A percentile compares a stretch with the other conserved stretches of the same genome.
Evolutionary conservation across 495 filamentous ascomycete species (phyloP).

Genomic region (Articulospora tetracladia): DNA sequence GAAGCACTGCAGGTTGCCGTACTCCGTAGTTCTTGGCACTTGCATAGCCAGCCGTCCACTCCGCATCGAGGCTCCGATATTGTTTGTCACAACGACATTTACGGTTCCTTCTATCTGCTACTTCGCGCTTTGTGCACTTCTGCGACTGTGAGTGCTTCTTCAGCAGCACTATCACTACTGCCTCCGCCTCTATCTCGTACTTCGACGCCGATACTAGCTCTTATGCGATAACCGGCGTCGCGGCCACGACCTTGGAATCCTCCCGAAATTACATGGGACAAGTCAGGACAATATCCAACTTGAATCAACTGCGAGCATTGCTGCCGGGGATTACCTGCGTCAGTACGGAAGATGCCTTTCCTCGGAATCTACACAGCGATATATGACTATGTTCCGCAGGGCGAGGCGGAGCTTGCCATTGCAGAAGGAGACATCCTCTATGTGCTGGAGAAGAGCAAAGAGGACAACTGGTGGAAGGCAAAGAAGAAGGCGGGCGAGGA

Average conservation of each 20-base stretch:
- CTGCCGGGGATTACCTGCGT: constrained; percentile 5
- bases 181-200: background rate
- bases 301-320: constrained; percentile 7
- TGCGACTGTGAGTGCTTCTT: background rate
- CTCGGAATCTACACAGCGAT: constrained; percentile 86
- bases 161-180: background rate
- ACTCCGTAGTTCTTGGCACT: background rate
- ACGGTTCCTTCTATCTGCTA: background rate
- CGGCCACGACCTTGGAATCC: constrained; percentile 18
- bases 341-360: constrained; percentile 57
- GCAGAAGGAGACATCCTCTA: constrained; percentile 89
- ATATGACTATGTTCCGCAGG: constrained; percentile 92
- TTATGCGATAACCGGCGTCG: constrained; percentile 8
- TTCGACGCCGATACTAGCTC: background rate
- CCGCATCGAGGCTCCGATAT: background rate
- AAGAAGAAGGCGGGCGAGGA: constrained; percentile 93
- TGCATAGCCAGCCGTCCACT: background rate
- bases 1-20: background rate
- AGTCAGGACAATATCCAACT: constrained; percentile 17
- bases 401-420: constrained; percentile 82
- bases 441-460: constrained; percentile 81
- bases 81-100: background rate
- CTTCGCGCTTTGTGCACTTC: background rate
- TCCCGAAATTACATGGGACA: constrained; percentile 24
- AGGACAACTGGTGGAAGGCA: constrained; percentile 97